Evolutionary conservation across 2,329 filamentous ascomycete genomes (phyloP).

Genomic region (Bimuria novae-zelandiae): DNA sequence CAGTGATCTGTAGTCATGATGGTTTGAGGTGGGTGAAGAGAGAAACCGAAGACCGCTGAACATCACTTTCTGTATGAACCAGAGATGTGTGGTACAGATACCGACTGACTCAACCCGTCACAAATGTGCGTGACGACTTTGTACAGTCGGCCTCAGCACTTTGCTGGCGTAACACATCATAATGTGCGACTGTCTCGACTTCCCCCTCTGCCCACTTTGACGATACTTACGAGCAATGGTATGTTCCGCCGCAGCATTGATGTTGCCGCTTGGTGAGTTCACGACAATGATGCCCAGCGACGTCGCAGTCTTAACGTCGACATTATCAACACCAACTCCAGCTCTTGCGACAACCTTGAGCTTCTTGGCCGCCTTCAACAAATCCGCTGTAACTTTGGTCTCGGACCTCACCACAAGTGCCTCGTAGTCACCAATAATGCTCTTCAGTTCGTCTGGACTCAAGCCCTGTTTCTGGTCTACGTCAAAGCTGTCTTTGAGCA

Average conservation of each 20-base stretch:
- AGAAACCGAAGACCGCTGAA: too few relatives aligned
- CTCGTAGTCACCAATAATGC: conserved; percentile 72
- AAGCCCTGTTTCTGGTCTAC: conserved; percentile 71
- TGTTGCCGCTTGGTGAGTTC: conserved; percentile 79
- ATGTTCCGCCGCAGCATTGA: conserved; percentile 78
- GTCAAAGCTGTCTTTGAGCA: conserved; percentile 69
- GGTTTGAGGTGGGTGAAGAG: too few relatives aligned
- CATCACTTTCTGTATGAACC: too few relatives aligned
- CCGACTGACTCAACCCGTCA: too few relatives aligned
- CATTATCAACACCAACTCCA: conserved; percentile 81
- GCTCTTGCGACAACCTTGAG: conserved; percentile 79
- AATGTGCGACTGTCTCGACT: not conserved
- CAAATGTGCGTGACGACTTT: too few relatives aligned
- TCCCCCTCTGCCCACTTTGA: not conserved
- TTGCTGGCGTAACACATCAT: not conserved
- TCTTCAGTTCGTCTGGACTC: conserved; percentile 64
- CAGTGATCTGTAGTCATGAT: too few relatives aligned
- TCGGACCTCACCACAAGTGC: conserved; percentile 80
- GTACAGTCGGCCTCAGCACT: too few relatives aligned
- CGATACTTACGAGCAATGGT: conserved; percentile 60
- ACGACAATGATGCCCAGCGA: conserved; percentile 76
- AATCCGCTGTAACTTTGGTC: conserved; percentile 74
- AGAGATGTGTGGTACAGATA: too few relatives aligned
- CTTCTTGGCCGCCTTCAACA: conserved; percentile 68
- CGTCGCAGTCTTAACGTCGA: conserved; percentile 74